Evolutionary conservation across 2,329 filamentous ascomycete genomes (phyloP).

Genomic region (Pseudogymnoascus sp.): DNA sequence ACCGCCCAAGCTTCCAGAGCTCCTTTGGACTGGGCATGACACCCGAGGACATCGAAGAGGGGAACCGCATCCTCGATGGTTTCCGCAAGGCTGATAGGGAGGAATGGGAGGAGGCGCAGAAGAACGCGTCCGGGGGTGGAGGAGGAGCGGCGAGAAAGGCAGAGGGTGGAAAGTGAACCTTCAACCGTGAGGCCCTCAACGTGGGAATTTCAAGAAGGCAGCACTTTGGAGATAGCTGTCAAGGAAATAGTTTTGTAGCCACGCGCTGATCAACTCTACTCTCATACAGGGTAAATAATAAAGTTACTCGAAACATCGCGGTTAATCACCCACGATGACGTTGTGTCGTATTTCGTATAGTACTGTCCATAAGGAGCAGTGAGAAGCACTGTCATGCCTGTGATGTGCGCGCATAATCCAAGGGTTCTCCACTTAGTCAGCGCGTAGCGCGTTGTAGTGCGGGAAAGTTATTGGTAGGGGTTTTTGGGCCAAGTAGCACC

Average conservation of each 20-base stretch:
- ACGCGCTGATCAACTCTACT: background rate
- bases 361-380: background rate
- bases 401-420: constrained; percentile 1
- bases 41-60: background rate
- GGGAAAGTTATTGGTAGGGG: constrained; percentile 2
- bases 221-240: background rate
- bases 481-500: background rate
- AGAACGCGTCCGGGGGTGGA: background rate
- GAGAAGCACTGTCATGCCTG: constrained; percentile 5
- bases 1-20: background rate
- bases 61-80: background rate
- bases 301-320: background rate
- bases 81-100: background rate
- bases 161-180: background rate
- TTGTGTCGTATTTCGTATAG: background rate
- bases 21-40: constrained; percentile 6
- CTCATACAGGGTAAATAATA: background rate
- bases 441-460: background rate
- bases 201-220: background rate
- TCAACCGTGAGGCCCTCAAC: background rate
- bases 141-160: background rate
- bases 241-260: background rate
- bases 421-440: background rate
- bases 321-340: background rate
- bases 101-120: background rate